Evolutionary conservation across 1,284 basidiomycete genomes (phyloP).

Genomic region (Cryptococcus sp.): DNA sequence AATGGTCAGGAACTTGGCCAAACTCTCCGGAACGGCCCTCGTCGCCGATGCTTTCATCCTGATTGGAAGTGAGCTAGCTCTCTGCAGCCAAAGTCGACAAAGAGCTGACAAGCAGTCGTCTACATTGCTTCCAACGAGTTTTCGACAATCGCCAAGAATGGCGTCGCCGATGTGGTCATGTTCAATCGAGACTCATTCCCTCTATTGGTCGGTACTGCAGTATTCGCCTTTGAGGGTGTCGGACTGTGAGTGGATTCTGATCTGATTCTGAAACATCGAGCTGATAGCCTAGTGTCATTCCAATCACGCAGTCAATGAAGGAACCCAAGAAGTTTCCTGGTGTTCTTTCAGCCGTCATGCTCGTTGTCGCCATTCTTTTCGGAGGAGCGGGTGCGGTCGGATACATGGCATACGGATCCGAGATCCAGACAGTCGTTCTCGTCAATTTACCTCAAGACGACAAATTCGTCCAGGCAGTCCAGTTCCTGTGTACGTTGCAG

Average conservation of each 20-base stretch:
- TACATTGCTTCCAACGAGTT: constrained; percentile 83
- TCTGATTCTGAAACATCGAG: background rate
- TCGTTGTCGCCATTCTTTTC: constrained; percentile 65
- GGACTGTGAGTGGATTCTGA: constrained; percentile 64
- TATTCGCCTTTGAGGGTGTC: constrained; percentile 98
- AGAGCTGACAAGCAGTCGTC: constrained; percentile 50
- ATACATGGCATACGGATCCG: constrained; percentile 81
- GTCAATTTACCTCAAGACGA: constrained; percentile 84
- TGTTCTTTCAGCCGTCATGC: constrained; percentile 87
- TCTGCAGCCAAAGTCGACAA: background rate
- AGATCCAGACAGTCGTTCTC: constrained; percentile 89
- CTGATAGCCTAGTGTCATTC: constrained; percentile 60
- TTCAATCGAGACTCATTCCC: constrained; percentile 91
- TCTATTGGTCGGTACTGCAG: constrained; percentile 90
- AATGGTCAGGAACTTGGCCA: constrained; percentile 83
- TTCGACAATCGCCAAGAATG: constrained; percentile 59
- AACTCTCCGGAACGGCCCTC: constrained; percentile 86
- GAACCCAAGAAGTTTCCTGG: constrained; percentile 90
- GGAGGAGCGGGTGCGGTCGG: constrained; percentile 83
- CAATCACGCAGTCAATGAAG: constrained; percentile 92
- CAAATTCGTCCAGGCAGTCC: constrained; percentile 82
- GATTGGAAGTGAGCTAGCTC: constrained; percentile 58
- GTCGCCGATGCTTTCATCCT: constrained; percentile 95
- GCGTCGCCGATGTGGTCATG: constrained; percentile 74
- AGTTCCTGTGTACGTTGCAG: constrained; percentile 63